A percentile compares a stretch with the other conserved stretches of the same genome.
phyloP scores from a whole-genome alignment of 2,329 filamentous ascomycete species.

The Hymenoscyphus fructigenus region DNA sequence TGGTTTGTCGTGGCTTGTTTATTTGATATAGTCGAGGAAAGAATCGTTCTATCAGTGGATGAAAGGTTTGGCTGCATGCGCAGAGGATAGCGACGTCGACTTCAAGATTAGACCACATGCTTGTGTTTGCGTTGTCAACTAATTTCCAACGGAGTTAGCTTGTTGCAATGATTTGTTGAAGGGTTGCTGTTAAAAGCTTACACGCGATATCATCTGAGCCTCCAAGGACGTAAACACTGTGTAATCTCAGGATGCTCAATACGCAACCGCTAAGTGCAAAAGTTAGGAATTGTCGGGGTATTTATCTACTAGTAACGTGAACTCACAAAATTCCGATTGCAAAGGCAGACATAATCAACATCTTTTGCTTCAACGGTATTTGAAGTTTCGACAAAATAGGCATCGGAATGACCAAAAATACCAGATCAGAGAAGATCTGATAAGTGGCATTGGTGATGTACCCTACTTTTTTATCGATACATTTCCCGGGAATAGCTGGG shows the following conservation, averaged over 20 bases:
- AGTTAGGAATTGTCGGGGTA: background rate
- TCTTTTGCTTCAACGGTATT: slow-evolving; percentile 24
- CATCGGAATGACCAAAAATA: slow-evolving; percentile 25
- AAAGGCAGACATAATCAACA: slow-evolving; percentile 25
- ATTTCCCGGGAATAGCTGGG: background rate
- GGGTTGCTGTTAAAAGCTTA: slow-evolving; percentile 8
- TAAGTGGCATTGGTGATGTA: slow-evolving; percentile 25
- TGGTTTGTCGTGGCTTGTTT: background rate
- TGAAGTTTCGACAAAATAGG: slow-evolving; percentile 20
- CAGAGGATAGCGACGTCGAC: slow-evolving; percentile 42
- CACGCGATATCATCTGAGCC: slow-evolving; percentile 16
- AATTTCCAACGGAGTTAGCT: background rate
- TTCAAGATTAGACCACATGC: slow-evolving; percentile 38
- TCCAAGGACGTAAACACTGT: slow-evolving; percentile 18
- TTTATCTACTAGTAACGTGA: background rate
- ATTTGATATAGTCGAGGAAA: background rate
- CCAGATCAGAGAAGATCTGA: slow-evolving; percentile 25
- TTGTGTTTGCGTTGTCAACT: slow-evolving; percentile 11
- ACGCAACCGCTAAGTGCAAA: slow-evolving; percentile 21
- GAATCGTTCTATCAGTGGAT: slow-evolving; percentile 42
- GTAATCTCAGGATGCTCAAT: slow-evolving; percentile 21
- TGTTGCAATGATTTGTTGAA: background rate
- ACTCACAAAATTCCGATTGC: slow-evolving; percentile 29
- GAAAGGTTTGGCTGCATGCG: slow-evolving; percentile 63
- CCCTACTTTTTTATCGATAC: slow-evolving; percentile 18